Evolutionary conservation across 441 rosid genomes (phyloP).

Genomic region (Daphne laureola): DNA sequence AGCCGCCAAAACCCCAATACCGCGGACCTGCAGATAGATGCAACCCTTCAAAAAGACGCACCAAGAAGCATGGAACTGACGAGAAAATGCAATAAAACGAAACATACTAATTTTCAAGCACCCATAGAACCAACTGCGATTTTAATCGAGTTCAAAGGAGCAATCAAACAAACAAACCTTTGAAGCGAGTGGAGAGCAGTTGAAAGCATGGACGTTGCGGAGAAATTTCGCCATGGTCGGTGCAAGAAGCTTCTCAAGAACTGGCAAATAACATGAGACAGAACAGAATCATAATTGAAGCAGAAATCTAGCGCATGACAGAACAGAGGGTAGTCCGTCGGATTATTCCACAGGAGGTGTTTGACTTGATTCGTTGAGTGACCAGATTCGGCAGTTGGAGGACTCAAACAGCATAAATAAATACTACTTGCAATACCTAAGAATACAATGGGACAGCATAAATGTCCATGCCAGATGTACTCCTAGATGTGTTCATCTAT

Average conservation of each 20-base stretch:
- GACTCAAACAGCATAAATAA: no score
- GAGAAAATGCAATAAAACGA: neutral
- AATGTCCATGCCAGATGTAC: no score
- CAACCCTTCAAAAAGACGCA: neutral
- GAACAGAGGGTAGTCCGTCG: no score
- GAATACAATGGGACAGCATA: no score
- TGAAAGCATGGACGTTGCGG: conserved; percentile 40
- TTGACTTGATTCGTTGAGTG: no score
- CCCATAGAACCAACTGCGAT: neutral
- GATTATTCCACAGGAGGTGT: no score
- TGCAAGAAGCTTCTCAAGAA: neutral
- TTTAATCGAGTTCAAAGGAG: neutral
- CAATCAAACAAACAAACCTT: conserved; percentile 30
- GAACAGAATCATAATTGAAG: no score
- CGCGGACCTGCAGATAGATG: conserved; percentile 33
- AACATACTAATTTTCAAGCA: neutral
- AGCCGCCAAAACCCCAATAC: conserved; percentile 35
- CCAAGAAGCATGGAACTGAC: conserved; percentile 2
- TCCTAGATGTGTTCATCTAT: no score
- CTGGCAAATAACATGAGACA: neutral
- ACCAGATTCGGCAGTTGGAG: no score
- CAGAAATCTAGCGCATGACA: no score
- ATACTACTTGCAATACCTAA: no score
- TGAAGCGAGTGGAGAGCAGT: conserved; percentile 31
- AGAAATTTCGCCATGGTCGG: conserved; percentile 61